Evolutionary conservation across 2,329 filamentous ascomycete genomes (phyloP), one percentile per base, ranked within the genome.

Genomic region (Cordyceps cateniannulata): DNA sequence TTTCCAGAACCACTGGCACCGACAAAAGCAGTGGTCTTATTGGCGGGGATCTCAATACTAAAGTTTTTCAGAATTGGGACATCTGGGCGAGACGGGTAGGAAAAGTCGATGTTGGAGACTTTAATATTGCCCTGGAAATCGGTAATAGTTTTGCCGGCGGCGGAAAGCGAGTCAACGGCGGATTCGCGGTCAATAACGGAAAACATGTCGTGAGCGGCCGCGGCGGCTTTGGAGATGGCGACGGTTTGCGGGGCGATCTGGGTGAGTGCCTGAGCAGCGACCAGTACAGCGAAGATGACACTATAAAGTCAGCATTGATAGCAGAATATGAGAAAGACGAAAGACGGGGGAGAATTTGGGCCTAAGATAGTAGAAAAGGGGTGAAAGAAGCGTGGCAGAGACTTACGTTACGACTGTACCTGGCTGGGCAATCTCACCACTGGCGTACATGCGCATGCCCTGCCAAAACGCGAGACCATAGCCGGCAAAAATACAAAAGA

Each of bases 1-100:
- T 86, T 86, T 0, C 83, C 83, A 4, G 76, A 82, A 0, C 84
- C 85, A 22, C 81, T 84, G 2, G 80, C 73, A 0, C 84, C 84
- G 7, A 86, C 82, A 5, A 85, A 74, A 2, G 83, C 83, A 1
- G 81, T 84, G 0, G 76, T 76, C 62, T 79, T 78, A 18, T 76
- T 73, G 3, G 76, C 73, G 16, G 76, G 75, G 24, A 83, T 75
- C 3, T 70, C 69, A 4, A 83, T 68, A 53, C 73, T 68, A 14
- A 83, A 66, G 0, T 71, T 69, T 38, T 76, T 67, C 0, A 83
- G 70, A 3, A 83, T 75, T 3, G 72, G 69, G 12, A 81, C 75
- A 38, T 76, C 77, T 0, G 83, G 78, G 1, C 85, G 78, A 5
- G 83, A 78, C 18, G 84, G 84, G 65, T 86, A 86, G 0, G 79